These are phyloP conservation scores for Aspergillus texensis DNA, from an alignment of 2,329 filamentous ascomycete genomes.

Conservation along the genomic window DNA sequence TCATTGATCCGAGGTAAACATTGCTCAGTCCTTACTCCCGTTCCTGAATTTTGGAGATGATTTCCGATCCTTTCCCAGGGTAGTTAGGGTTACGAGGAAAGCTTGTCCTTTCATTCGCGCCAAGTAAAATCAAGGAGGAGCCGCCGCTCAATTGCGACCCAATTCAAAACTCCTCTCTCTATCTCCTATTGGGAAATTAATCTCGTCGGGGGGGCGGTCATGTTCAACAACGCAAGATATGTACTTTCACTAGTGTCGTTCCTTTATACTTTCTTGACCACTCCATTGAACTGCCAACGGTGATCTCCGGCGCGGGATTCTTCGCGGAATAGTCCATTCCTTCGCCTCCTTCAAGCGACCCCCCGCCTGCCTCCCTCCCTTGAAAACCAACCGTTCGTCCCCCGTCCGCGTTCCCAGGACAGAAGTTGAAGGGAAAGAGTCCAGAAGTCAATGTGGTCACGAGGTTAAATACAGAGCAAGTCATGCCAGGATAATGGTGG, in stretches of 20 bases:
- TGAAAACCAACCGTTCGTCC: conserved; percentile 2
- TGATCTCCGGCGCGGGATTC: not conserved
- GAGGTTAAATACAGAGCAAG: conserved; percentile 23
- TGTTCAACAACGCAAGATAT: conserved; percentile 16
- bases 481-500: conserved; percentile 41
- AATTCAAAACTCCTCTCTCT: conserved; percentile 16
- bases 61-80: not conserved
- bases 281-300: not conserved
- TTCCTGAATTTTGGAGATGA: not conserved
- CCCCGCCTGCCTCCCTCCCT: conserved; percentile 6
- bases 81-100: not conserved
- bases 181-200: conserved; percentile 7
- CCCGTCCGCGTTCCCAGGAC: not conserved
- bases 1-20: not conserved
- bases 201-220: conserved; percentile 19
- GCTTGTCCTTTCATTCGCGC: conserved; percentile 10
- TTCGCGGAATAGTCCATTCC: conserved; percentile 1
- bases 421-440: not conserved
- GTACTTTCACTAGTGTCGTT: conserved; percentile 9
- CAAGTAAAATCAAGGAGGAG: conserved; percentile 11
- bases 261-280: conserved; percentile 2
- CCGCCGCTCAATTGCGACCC: not conserved
- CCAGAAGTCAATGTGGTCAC: conserved; percentile 2
- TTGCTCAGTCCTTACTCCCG: not conserved
- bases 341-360: not conserved